phyloP scores from a whole-genome alignment of 768 basidiomycete genomes.

The Postia placenta region DNA sequence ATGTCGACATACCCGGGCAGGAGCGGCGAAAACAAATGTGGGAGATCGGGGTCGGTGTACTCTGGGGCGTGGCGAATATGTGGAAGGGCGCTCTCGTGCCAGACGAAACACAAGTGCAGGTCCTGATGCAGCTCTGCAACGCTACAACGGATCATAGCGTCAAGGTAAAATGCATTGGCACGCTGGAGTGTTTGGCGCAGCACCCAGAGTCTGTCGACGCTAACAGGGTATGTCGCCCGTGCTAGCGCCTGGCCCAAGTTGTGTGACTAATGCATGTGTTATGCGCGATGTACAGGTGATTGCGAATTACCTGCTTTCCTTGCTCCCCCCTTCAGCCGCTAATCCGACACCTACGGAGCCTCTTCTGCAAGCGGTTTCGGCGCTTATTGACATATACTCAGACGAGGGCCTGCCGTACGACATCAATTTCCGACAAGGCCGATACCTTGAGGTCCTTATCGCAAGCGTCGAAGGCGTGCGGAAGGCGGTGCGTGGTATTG shows the following conservation, averaged over 20 bases:
- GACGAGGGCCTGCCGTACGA: slow-evolving; percentile 82
- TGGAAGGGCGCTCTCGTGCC: slow-evolving; percentile 67
- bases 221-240: slow-evolving; percentile 45
- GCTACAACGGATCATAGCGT: slow-evolving; percentile 46
- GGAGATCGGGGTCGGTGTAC: slow-evolving; percentile 72
- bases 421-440: slow-evolving; percentile 64
- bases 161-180: slow-evolving; percentile 76
- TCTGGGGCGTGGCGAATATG: slow-evolving; percentile 82
- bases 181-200: slow-evolving; percentile 82
- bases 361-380: slow-evolving; percentile 71
- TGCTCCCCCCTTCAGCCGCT: slow-evolving; percentile 42
- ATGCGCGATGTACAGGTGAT: slow-evolving; percentile 41
- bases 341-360: slow-evolving; percentile 55
- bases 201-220: slow-evolving; percentile 53
- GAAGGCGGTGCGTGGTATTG: slow-evolving; percentile 57
- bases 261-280: not conserved
- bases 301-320: slow-evolving; percentile 57
- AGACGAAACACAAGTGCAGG: slow-evolving; percentile 50
- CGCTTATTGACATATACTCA: slow-evolving; percentile 88
- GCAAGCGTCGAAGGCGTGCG: slow-evolving; percentile 58
- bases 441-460: slow-evolving; percentile 48
- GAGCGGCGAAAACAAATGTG: slow-evolving; percentile 72
- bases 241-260: too few species aligned
- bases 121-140: slow-evolving; percentile 63
- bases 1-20: slow-evolving; percentile 50